Conservation (phyloP, 1,139 yeast genomes). For the Groenewaldozyma sp. region DNA sequence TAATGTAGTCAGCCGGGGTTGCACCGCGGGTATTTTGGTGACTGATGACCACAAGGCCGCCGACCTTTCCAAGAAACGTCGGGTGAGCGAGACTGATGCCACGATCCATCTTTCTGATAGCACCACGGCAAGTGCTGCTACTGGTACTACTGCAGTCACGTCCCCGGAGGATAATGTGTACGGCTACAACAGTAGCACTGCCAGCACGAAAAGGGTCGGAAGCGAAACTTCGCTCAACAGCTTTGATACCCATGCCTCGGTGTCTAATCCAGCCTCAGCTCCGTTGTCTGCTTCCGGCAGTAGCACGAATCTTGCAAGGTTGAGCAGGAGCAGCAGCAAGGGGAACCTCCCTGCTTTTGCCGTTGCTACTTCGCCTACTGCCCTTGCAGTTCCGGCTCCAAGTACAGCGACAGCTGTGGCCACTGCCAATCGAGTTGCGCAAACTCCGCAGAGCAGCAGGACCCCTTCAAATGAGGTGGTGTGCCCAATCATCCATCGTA, state of each 20-base stretch:
- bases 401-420: background rate
- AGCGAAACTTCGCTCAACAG: too few species aligned
- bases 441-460: constrained; percentile 2
- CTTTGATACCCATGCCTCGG: background rate
- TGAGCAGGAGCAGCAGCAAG: background rate
- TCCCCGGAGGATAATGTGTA: constrained; percentile 2
- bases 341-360: background rate
- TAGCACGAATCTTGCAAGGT: too few species aligned
- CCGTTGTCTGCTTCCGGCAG: background rate
- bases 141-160: constrained; percentile 4
- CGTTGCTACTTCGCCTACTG: background rate
- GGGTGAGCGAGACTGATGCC: constrained; percentile 1
- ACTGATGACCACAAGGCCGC: constrained; percentile 76
- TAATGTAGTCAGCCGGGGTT: constrained; percentile 57
- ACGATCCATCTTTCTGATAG: constrained; percentile 3
- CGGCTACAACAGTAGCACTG: too few species aligned
- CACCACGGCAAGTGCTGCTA: constrained; percentile 7
- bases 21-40: constrained; percentile 70
- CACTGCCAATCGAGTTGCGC: too few species aligned
- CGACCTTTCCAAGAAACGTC: constrained; percentile 1
- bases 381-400: background rate
- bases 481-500: constrained; percentile 66
- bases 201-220: too few species aligned
- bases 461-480: constrained; percentile 14
- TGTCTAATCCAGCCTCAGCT: too few species aligned